Evolutionary conservation across 192 early-diverging fungal species (phyloP).

Genomic region (Backusella parvicylindrica): DNA sequence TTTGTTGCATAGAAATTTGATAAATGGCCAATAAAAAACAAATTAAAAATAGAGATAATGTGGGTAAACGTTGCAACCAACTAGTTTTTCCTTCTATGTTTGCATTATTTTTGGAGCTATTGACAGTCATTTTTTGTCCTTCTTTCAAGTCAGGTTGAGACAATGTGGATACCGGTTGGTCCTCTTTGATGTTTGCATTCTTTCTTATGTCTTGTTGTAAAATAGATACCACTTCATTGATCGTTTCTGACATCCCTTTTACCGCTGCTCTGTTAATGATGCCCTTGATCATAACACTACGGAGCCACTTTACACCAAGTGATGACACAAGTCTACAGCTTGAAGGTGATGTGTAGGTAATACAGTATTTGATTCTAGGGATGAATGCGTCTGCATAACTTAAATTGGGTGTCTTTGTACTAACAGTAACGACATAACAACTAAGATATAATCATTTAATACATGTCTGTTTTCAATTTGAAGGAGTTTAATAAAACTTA

Average conservation of each 20-base stretch:
- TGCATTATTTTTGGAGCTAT: neutral
- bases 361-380: conserved; percentile 60
- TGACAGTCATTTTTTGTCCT: too few relatives aligned
- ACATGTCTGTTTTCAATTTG: too few relatives aligned
- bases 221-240: conserved; percentile 40
- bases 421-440: conserved; percentile 41
- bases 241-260: conserved; percentile 54
- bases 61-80: neutral
- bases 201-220: conserved; percentile 37
- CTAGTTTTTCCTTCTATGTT: too few relatives aligned
- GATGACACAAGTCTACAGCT: conserved; percentile 51
- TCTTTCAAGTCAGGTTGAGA: conserved; percentile 18
- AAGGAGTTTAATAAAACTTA: conserved; percentile 30
- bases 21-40: neutral
- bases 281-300: conserved; percentile 66
- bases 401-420: conserved; percentile 50
- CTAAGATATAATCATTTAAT: conserved; percentile 9
- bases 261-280: conserved; percentile 58
- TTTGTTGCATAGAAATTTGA: conserved; percentile 5
- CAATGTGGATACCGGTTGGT: neutral
- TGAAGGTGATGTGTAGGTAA: conserved; percentile 53
- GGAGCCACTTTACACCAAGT: conserved; percentile 64
- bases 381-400: conserved; percentile 73
- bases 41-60: neutral
- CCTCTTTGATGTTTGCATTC: neutral